A percentile compares a stretch with the other conserved stretches of the same genome.
These are phyloP conservation scores for Tribonema minus DNA, from an alignment of 108 stramenopile species.

Conservation along the genomic window DNA sequence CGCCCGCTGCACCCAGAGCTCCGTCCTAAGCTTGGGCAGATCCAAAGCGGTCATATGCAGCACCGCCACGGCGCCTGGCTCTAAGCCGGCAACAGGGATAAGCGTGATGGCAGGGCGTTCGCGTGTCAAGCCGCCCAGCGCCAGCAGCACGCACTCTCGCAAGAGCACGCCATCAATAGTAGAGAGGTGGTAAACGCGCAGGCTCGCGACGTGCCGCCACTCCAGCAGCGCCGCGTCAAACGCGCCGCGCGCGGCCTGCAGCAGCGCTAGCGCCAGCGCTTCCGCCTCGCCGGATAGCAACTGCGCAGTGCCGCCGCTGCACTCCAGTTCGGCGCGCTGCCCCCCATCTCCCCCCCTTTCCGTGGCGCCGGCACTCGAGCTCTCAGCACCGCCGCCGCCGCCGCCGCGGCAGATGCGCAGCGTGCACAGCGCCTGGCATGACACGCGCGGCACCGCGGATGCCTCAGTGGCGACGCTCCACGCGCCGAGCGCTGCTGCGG, in stretches of 20 bases:
- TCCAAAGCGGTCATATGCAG: conserved; percentile 8
- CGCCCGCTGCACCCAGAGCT: conserved; percentile 16
- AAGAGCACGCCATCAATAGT: neutral
- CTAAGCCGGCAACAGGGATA: conserved; percentile 7
- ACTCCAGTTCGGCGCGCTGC: too few relatives aligned
- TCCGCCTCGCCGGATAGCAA: too few relatives aligned
- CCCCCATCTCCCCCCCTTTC: too few relatives aligned
- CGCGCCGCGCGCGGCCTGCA: neutral
- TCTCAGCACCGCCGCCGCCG: neutral
- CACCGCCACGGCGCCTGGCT: neutral
- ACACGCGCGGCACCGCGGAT: conserved; percentile 7
- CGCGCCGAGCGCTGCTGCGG: neutral
- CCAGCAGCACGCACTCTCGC: neutral
- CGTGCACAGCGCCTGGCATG: neutral
- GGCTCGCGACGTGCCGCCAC: conserved; percentile 19
- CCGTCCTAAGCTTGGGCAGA: conserved; percentile 8
- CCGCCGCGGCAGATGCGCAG: neutral
- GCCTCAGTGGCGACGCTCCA: neutral
- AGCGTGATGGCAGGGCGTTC: conserved; percentile 24
- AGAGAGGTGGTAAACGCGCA: conserved; percentile 18
- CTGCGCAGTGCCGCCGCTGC: too few relatives aligned
- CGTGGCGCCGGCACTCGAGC: too few relatives aligned
- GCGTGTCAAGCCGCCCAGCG: conserved; percentile 4
- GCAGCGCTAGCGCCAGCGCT: neutral
- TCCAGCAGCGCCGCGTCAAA: neutral